A percentile compares a stretch with the other conserved stretches of the same genome.
Evolutionary conservation across 257 asterid genomes (phyloP).

Genomic region (Solanum dulcamara): DNA sequence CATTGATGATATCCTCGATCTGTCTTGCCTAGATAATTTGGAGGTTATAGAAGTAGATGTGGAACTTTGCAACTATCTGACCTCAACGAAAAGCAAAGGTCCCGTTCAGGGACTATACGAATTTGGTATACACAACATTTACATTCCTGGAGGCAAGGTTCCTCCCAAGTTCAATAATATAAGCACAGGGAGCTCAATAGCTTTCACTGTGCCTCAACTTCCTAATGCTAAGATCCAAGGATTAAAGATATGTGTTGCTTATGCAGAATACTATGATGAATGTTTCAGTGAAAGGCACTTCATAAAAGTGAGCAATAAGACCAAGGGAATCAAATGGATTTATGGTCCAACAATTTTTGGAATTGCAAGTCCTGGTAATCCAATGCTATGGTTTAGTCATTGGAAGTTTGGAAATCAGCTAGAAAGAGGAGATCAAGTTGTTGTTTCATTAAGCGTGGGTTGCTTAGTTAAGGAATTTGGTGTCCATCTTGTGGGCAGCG

Average conservation of each 20-base stretch:
- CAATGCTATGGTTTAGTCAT: slow-evolving; percentile 3
- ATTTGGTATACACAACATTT: slow-evolving; percentile 1
- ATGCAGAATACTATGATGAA: not conserved
- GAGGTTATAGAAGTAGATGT: not conserved
- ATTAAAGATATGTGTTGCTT: not conserved
- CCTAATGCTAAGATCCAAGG: not conserved
- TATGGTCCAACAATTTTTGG: not conserved
- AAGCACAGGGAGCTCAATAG: not conserved
- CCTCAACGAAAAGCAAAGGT: slow-evolving; percentile 1
- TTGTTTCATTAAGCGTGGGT: not conserved
- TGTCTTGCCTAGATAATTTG: not conserved
- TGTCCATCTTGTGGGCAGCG: not conserved
- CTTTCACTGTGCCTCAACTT: not conserved
- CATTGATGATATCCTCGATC: not conserved
- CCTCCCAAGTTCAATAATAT: not conserved
- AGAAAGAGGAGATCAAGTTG: slow-evolving; percentile 1
- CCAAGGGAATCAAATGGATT: slow-evolving; percentile 1
- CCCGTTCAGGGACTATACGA: slow-evolving; percentile 4
- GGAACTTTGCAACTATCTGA: not conserved
- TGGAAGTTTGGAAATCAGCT: not conserved
- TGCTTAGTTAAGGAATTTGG: not conserved
- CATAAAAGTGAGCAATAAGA: slow-evolving; percentile 1
- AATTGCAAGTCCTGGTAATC: not conserved
- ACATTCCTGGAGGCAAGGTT: not conserved
- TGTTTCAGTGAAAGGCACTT: not conserved